phyloP scores from a whole-genome alignment of 345 rosid species.

The Gossypium herbaceum region DNA sequence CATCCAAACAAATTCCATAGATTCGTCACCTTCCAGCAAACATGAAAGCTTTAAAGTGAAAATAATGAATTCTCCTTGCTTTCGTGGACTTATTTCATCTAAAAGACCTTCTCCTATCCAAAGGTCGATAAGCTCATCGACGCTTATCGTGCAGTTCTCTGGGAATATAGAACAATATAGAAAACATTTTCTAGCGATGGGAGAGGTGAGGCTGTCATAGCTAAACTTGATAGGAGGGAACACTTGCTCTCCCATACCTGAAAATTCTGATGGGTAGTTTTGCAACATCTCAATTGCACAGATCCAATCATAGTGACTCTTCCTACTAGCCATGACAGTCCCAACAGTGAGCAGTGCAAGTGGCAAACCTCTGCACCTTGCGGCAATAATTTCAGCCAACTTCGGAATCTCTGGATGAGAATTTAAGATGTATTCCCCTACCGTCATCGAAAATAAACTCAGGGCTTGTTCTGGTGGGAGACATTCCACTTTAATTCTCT shows the following conservation, averaged over 20 bases:
- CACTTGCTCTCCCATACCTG: slow-evolving; percentile 15
- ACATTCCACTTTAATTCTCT: not conserved
- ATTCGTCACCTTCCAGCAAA: slow-evolving; percentile 16
- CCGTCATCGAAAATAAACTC: not conserved
- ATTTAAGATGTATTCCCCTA: not conserved
- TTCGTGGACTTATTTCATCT: not conserved
- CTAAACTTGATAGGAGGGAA: slow-evolving; percentile 19
- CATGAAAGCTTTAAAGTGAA: slow-evolving; percentile 15
- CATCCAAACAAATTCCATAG: slow-evolving; percentile 11
- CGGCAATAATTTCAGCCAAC: not conserved
- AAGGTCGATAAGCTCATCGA: slow-evolving; percentile 6
- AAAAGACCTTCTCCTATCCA: slow-evolving; percentile 32
- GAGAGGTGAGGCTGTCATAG: slow-evolving; percentile 13
- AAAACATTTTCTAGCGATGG: slow-evolving; percentile 10
- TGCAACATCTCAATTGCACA: not conserved
- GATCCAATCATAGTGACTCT: slow-evolving; percentile 3
- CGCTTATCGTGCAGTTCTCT: not conserved
- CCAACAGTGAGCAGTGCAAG: slow-evolving; percentile 19
- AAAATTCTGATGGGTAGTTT: not conserved
- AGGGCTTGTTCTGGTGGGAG: slow-evolving; percentile 1
- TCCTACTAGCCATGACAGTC: slow-evolving; percentile 19
- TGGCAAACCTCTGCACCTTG: slow-evolving; percentile 24
- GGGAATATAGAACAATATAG: slow-evolving; percentile 21
- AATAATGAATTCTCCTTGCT: not conserved
- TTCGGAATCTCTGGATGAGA: not conserved